Base-by-base conservation (phyloP, 768 basidiomycete genomes). In the Amanita pseudoporphyria region DNA sequence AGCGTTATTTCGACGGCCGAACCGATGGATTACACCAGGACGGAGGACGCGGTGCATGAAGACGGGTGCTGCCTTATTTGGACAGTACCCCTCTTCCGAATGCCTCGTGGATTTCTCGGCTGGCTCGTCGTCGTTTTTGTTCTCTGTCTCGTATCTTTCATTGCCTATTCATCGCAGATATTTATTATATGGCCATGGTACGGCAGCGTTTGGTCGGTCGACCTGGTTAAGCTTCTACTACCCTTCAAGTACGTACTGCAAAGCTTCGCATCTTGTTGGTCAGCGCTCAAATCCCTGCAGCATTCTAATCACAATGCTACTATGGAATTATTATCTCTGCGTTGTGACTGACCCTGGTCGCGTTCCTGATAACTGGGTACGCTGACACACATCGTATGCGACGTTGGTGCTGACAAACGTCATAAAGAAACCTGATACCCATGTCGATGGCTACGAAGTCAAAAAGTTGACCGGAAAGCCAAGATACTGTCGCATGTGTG, bases 121-220 rank as follows among this genome's bases (percentile, higher is more conserved):
- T 68, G 75, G 44, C 66, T 91, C 51, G 68, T 82, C 57, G 82
- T 91, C 62, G 71, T 74, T 57, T 72, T 80, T 56, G 85, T 87
- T 52, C 72, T 85, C 45, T 71, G 71, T 57, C 74, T 91, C 31
- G 90, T 91, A 38, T 77, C 71, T 45, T 98, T 97, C 65, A 92
- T 97, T 55, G 79, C 88, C 2, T 89, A 90, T 63, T 84, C 87
- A 5, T 81, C 85, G 2, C 95, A 98, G 64, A 76, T 91, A 57
- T 93, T 87, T 67, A 73, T 97, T 52, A 81, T 96, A 62, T 77
- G 76, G 90, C 92, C 91, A 18, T 96, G 90, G 90, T 95, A 94
- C 59, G 89, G 91, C 35, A 65, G 75, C 32, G 82, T 67, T 44
- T 54, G 88, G 54, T 82, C 88, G 12, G 67, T 87, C 36, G 81